phyloP scores from a whole-genome alignment of 78 protist genomes.

The Dictyostelium firmibasis region DNA sequence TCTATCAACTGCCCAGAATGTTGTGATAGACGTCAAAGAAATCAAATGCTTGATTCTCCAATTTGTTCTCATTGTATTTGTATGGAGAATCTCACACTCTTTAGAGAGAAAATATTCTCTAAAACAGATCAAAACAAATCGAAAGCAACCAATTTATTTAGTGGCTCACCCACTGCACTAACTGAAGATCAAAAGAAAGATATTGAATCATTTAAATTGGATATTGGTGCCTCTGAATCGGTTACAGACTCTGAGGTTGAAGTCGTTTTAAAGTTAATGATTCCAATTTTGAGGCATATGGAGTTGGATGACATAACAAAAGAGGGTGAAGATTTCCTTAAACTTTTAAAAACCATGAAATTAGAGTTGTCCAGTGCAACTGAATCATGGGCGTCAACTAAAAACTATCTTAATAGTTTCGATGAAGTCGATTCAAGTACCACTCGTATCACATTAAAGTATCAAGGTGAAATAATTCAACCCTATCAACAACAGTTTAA shows the following conservation, averaged over 20 bases:
- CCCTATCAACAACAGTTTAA: conserved; percentile 23
- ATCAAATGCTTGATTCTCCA: neutral
- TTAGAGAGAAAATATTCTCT: conserved; percentile 33
- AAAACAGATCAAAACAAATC: neutral
- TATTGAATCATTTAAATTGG: neutral
- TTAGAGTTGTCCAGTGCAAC: neutral
- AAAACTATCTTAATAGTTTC: conserved; percentile 30
- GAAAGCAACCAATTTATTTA: neutral
- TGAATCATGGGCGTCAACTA: conserved; percentile 22
- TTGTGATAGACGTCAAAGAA: neutral
- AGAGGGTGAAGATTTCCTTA: conserved; percentile 44
- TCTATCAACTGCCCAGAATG: conserved; percentile 39
- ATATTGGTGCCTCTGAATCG: neutral
- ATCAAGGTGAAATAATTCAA: conserved; percentile 59
- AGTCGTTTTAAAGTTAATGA: conserved; percentile 4
- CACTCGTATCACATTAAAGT: conserved; percentile 9
- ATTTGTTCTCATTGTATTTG: conserved; percentile 39
- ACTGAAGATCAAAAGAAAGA: neutral
- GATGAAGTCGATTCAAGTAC: conserved; percentile 44
- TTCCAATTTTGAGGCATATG: neutral
- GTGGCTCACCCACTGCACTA: neutral
- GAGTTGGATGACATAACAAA: neutral
- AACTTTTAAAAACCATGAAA: conserved; percentile 17
- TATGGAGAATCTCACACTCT: neutral
- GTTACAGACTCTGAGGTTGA: conserved; percentile 55